A percentile compares a stretch with the other conserved stretches of the same genome.
These are phyloP conservation scores for Pseudogymnoascus sp. DNA, from an alignment of 2,329 filamentous ascomycete genomes.

Conservation along the genomic window DNA sequence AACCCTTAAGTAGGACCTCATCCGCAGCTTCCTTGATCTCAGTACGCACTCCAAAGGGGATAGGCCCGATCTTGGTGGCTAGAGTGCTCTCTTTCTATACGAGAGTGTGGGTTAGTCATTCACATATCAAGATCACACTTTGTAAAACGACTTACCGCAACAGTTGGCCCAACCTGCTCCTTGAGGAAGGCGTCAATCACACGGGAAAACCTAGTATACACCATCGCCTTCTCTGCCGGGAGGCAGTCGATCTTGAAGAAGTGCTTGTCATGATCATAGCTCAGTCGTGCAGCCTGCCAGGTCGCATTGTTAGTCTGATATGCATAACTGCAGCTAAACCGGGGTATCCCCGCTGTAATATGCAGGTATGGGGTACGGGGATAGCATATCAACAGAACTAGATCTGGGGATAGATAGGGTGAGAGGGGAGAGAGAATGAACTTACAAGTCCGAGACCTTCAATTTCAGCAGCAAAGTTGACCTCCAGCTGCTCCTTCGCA, in stretches of 20 bases:
- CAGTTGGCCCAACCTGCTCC: neutral
- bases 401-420: neutral
- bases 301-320: neutral
- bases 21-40: neutral
- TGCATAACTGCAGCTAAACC: neutral
- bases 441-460: neutral
- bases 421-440: no score
- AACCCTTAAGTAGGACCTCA: slow-evolving; percentile 8
- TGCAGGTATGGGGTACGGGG: neutral
- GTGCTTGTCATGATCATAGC: slow-evolving; percentile 7
- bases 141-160: neutral
- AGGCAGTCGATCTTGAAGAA: slow-evolving; percentile 1
- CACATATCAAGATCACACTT: neutral
- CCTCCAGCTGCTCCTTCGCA: neutral
- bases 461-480: neutral
- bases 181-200: neutral
- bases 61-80: neutral
- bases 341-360: neutral
- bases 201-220: neutral
- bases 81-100: neutral
- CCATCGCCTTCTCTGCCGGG: neutral
- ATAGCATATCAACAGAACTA: neutral
- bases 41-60: neutral
- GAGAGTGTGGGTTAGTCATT: neutral
- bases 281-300: neutral